These are phyloP conservation scores for Ceratobasidium sp. DNA, from an alignment of 1,284 basidiomycete species.

Conservation along the genomic window DNA sequence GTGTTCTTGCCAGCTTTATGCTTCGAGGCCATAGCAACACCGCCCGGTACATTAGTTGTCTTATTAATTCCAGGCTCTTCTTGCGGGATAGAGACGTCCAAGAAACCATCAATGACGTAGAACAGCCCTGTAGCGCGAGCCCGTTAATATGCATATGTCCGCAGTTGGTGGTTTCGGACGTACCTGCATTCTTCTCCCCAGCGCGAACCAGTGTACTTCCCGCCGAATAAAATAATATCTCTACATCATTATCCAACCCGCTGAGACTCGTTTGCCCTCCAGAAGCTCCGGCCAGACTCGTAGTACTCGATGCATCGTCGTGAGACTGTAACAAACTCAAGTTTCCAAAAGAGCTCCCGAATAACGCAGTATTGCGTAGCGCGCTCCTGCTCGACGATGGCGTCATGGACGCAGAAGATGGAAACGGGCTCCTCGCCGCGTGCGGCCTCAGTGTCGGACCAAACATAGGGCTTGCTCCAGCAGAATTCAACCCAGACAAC, in stretches of 20 bases:
- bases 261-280: conserved; percentile 64
- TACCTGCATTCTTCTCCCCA: conserved; percentile 87
- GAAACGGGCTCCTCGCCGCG: conserved; percentile 10
- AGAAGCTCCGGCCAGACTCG: conserved; percentile 59
- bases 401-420: conserved; percentile 15
- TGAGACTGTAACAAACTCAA: conserved; percentile 79
- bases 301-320: conserved; percentile 60
- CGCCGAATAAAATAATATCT: conserved; percentile 91
- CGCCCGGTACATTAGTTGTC: conserved; percentile 7
- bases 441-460: not conserved
- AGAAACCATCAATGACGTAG: conserved; percentile 97
- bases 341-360: conserved; percentile 84
- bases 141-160: not conserved
- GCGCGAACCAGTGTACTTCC: conserved; percentile 88
- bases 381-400: conserved; percentile 47
- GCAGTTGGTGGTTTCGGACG: not conserved
- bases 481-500: conserved; percentile 47
- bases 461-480: conserved; percentile 8
- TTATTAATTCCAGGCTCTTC: conserved; percentile 49
- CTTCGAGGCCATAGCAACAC: conserved; percentile 21
- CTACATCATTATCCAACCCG: conserved; percentile 93
- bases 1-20: conserved; percentile 4
- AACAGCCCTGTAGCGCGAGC: conserved; percentile 73
- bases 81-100: conserved; percentile 85
- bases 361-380: conserved; percentile 48